These are phyloP conservation scores for Aspergillus hiratsukae DNA, from an alignment of 2,329 filamentous ascomycete genomes.

Conservation along the genomic window DNA sequence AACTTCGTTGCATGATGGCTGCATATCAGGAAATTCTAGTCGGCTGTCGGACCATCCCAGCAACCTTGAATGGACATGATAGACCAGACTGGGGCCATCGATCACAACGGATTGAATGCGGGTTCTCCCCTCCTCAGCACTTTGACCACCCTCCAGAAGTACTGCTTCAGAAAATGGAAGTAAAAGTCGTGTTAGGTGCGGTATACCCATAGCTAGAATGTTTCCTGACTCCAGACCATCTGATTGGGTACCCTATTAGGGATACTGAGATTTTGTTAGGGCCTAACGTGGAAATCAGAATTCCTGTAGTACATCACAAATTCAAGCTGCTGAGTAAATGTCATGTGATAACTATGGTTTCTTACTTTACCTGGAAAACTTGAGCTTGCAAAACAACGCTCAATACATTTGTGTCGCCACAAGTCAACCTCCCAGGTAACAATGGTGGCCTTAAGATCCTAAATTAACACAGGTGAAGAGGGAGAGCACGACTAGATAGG, in stretches of 20 bases:
- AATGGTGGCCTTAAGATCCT: too few species aligned
- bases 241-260: neutral
- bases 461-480: too few species aligned
- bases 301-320: neutral
- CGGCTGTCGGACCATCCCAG: conserved; percentile 36
- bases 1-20: conserved; percentile 61
- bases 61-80: conserved; percentile 63
- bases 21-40: conserved; percentile 47
- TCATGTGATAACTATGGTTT: neutral
- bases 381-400: too few species aligned
- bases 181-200: conserved; percentile 29
- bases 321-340: neutral
- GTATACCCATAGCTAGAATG: conserved; percentile 28
- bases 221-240: neutral
- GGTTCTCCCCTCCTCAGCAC: conserved; percentile 5
- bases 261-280: neutral
- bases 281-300: neutral
- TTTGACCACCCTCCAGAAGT: conserved; percentile 11
- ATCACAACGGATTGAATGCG: conserved; percentile 48
- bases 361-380: neutral
- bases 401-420: too few species aligned
- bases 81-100: conserved; percentile 75
- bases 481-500: too few species aligned
- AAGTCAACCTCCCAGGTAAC: too few species aligned
- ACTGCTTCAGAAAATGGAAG: conserved; percentile 27